These are phyloP conservation scores for Cicer pinnatifidum DNA, from an alignment of 306 rosid species.

Conservation along the genomic window DNA sequence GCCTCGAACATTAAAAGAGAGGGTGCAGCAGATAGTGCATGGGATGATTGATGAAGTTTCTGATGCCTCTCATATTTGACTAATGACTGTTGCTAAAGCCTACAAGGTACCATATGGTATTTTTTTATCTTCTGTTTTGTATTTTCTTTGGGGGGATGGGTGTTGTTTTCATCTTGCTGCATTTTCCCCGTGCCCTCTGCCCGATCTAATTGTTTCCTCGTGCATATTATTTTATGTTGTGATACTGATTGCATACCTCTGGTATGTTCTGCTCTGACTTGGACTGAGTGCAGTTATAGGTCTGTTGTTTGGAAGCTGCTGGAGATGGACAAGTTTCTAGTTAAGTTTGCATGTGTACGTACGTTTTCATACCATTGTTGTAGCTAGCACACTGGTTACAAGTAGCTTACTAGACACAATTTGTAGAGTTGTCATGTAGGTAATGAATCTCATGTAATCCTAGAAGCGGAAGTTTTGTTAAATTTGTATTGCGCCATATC, in stretches of 20 bases:
- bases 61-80: slow-evolving; percentile 39
- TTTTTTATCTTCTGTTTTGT: not conserved
- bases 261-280: slow-evolving; percentile 35
- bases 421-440: slow-evolving; percentile 46
- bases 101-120: slow-evolving; percentile 41
- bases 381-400: slow-evolving; percentile 46
- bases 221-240: slow-evolving; percentile 27
- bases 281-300: slow-evolving; percentile 46
- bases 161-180: not conserved
- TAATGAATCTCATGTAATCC: slow-evolving; percentile 54
- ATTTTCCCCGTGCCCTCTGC: not conserved
- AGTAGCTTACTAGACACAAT: slow-evolving; percentile 47
- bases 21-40: slow-evolving; percentile 89
- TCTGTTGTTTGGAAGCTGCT: slow-evolving; percentile 47
- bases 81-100: slow-evolving; percentile 40
- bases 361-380: slow-evolving; percentile 47
- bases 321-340: slow-evolving; percentile 48
- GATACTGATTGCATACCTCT: slow-evolving; percentile 18
- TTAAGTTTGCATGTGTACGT: slow-evolving; percentile 45
- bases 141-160: not conserved
- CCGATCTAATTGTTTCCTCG: not conserved
- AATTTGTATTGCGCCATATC: slow-evolving; percentile 22
- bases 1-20: slow-evolving; percentile 55
- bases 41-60: slow-evolving; percentile 67
- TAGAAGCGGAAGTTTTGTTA: slow-evolving; percentile 36